Evolutionary conservation across 228 moss, liverwort and hornwort genomes (phyloP), one percentile per base, ranked within the genome.

Genomic region (Sphagnum magellanicum): DNA sequence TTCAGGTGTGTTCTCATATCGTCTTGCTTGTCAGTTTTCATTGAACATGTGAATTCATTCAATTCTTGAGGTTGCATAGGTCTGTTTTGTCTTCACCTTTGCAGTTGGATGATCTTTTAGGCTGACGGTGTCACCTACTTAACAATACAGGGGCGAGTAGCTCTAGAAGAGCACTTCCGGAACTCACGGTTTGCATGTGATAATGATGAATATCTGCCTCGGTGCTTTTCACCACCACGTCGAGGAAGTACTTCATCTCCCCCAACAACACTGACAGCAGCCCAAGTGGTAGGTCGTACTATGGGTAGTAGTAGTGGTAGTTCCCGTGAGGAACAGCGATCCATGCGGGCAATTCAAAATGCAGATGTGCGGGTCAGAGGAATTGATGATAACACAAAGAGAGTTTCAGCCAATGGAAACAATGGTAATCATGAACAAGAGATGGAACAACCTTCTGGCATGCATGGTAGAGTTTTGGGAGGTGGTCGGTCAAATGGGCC

Each of bases 141-240:
- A 32, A 32, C 3, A 32, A 47, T 13, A 52, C 81, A 97, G 97
- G 97, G 97, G 11, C 88, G 93, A 6, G 69, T 61, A 5, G 90
- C 90, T n/a, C 78, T 93, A 13, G 93, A 93, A 71, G 97, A 97
- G 6, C 97, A 97, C 60, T 97, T 97, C 16, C 84, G 87, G 32
- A 97, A 93, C 67, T 93, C 93, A 1, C 83, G 97, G 49, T 97
- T 97, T 68, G 96, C 96, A 47, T 97, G 96, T 63, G 96, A 97
- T 69, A 97, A 92, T 4, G 93, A 91, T 61, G 96, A 93, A 16
- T 97, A 93, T 60, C 72, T 97, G 4, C 96, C 96, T 6, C 88
- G 92, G 6, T 78, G 89, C 11, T 97, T 97, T 67, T 82, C 84
- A 0, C 91, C 96, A 0, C 86, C 96, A 4, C 74, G 96, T 16